Conservation (phyloP, 345 rosid genomes). For the Ricinus communis region DNA sequence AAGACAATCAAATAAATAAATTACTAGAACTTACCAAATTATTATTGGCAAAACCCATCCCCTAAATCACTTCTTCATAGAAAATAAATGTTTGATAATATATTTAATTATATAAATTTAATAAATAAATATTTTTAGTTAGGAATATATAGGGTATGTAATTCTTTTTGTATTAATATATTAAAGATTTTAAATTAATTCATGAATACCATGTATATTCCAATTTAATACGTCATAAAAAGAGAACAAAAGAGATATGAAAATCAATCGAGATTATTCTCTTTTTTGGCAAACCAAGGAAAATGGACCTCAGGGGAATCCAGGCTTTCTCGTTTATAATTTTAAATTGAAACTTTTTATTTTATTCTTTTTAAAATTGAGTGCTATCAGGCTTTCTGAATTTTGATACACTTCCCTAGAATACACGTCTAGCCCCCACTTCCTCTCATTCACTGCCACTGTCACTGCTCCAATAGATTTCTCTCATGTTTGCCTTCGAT, state of each 20-base stretch:
- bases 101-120: no score
- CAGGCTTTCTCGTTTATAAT: not conserved
- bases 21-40: no score
- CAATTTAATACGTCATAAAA: not conserved
- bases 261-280: not conserved
- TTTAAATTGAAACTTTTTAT: not conserved
- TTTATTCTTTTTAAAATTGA: slow-evolving; percentile 7
- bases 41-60: no score
- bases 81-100: no score
- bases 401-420: slow-evolving; percentile 7
- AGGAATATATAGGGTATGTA: no score
- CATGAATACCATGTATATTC: no score
- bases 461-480: not conserved
- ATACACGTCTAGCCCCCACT: not conserved
- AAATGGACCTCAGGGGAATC: not conserved
- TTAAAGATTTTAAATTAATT: no score
- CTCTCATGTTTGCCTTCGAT: no score
- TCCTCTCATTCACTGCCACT: not conserved
- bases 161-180: no score
- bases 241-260: not conserved
- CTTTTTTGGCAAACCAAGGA: slow-evolving; percentile 14
- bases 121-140: no score
- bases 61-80: no score
- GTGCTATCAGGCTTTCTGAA: not conserved
- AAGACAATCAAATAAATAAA: no score